Evolutionary conservation across 73 alveolate genomes (phyloP), one percentile per base, ranked within the genome.

Genomic region (Stentor coeruleus): DNA sequence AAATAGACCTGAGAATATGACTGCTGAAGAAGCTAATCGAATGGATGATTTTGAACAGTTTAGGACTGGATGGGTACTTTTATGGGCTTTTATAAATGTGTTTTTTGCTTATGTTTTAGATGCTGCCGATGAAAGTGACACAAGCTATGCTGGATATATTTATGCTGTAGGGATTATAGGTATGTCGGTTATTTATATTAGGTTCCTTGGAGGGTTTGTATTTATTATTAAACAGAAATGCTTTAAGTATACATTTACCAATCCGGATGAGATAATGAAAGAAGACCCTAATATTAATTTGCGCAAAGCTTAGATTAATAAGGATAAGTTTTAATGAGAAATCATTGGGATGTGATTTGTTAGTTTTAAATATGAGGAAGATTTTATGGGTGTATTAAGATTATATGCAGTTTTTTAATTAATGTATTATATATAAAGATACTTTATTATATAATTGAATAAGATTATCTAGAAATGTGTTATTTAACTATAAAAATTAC

Each of bases 31-130:
- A 35, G 39, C 33, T 37, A n/a, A 75, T n/a, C 33, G 26, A 2
- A 20, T 66, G n/a, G 79, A 66, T 20, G 79, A 66, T 28, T 26
- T 28, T 66, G 79, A 66, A 66, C 26, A 66, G 37, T 66, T 66
- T 31, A 66, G 79, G 33, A 40, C 79, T 66, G 37, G 79, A 33
- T 66, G 79, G 79, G 33, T 40, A 1, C n/a, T 66, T 66, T 11
- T 66, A 26, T 66, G 79, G 79, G 79, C 79, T 2, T 66, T 66
- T 20, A 20, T 31, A 26, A 66, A 66, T 66, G 36, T 15, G 20
- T 20, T 31, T 11, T 31, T 66, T 66, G 79, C 79, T 66, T 66
- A 66, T 66, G 11, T 66, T 31, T 66, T 66, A 20, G 79, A 66
- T 2, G 66, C 66, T 11, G 66, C 66, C 20, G 66, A 49, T 49